Evolutionary conservation across 1,139 yeast genomes (phyloP), one percentile per base, ranked within the genome.

Genomic region (Blastobotrys proliferans): DNA sequence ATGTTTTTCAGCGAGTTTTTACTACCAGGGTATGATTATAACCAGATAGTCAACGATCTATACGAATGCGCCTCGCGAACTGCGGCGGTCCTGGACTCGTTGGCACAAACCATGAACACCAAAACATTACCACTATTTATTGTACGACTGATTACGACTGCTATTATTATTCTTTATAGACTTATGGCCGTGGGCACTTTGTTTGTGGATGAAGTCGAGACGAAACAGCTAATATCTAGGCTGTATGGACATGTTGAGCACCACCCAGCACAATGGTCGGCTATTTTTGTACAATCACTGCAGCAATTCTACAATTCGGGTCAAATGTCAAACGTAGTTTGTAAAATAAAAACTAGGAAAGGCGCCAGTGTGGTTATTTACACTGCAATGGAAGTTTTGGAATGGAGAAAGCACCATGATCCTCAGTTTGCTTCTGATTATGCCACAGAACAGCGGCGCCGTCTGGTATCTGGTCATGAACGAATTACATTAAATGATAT

Each of bases 281-380:
- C 19, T 6, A 19, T 13, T 9, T 18, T 44, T 11, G 30, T 43
- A 13, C 35, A 40, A 4, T 21, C 31, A 5, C 24, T 38, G 3
- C 47, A 43, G 8, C 26, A 25, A 22, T 43, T 50, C 50, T 46
- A 42, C 26, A 21, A 31, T 1, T 14, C 40, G 4, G 39, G 42
- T 27, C 28, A 25, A 6, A 34, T 50, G 18, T 30, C 47, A 9
- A 24, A 46, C 3, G 20, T 25, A 3, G 22, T 50, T 18, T 48
- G 53, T 32, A 20, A 30, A 9, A 35, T 46, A 30, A 30, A 39
- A 5, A 41, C 49, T n/a, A 36, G 53, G 11, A 38, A 29, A 25
- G 47, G 48, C 5, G 41, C 50, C 6, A 34, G 49, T n/a, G 25
- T 48, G 8, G 32, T 43, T 14, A 30, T 47, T 4, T 45, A 49